Percentiles rank a stretch among this genome's conserved stretches.
These are phyloP conservation scores for Pythium sukuiense DNA, from an alignment of 352 stramenopile genomes.

Conservation along the genomic window DNA sequence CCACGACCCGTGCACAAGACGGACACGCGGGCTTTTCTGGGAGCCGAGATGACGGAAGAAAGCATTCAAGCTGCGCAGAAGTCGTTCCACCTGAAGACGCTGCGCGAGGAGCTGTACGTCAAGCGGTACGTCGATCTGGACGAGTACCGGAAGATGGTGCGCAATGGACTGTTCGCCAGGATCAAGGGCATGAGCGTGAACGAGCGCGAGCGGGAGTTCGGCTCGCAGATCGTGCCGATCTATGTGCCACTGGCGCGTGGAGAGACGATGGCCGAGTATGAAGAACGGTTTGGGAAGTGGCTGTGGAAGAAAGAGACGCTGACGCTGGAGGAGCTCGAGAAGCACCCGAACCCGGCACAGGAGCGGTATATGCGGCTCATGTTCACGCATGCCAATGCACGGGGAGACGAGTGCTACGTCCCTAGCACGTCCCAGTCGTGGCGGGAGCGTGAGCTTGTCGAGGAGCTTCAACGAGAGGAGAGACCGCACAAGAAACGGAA, in stretches of 20 bases:
- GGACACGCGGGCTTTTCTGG: not conserved
- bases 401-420: not conserved
- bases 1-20: not conserved
- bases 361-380: slow-evolving; percentile 10
- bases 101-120: not conserved
- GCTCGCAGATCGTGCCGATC: slow-evolving; percentile 8
- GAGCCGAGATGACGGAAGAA: not conserved
- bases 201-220: slow-evolving; percentile 5
- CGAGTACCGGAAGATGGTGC: not conserved
- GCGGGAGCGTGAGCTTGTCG: not conserved
- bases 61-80: not conserved
- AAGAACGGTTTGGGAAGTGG: slow-evolving; percentile 18
- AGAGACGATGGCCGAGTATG: slow-evolving; percentile 11
- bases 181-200: not conserved
- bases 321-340: slow-evolving; percentile 5
- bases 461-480: not conserved
- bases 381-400: not conserved
- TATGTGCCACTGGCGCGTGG: slow-evolving; percentile 9
- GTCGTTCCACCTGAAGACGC: not conserved
- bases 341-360: not conserved
- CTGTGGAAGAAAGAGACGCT: not conserved
- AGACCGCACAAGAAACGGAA: not conserved
- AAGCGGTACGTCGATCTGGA: slow-evolving; percentile 9
- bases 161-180: not conserved
- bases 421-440: not conserved